A percentile compares a stretch with the other conserved stretches of the same genome.
Evolutionary conservation across 2,329 filamentous ascomycete species (phyloP).

Genomic region (Teratosphaeria nubilosa): DNA sequence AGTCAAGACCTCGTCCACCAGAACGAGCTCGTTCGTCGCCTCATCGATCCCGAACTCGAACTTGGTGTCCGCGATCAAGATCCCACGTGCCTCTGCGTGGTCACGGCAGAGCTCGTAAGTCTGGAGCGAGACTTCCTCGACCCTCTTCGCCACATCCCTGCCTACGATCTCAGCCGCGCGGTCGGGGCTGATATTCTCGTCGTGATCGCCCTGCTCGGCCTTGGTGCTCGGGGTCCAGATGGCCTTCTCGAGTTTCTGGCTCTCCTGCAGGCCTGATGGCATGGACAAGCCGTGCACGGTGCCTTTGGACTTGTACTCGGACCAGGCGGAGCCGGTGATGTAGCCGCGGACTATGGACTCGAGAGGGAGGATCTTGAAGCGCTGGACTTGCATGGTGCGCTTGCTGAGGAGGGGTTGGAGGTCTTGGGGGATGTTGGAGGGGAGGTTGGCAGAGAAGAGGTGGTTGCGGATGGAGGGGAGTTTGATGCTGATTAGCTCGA

Average conservation of each 20-base stretch:
- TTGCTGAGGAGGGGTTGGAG: constrained; percentile 35
- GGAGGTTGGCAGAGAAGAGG: constrained; percentile 50
- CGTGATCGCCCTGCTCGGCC: constrained; percentile 65
- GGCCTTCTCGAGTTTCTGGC: constrained; percentile 56
- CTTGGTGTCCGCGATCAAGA: constrained; percentile 70
- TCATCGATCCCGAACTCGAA: constrained; percentile 62
- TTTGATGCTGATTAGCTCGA: constrained; percentile 46
- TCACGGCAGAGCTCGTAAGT: constrained; percentile 53
- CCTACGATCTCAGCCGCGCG: constrained; percentile 54
- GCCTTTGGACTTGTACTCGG: constrained; percentile 61
- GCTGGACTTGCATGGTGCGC: constrained; percentile 68
- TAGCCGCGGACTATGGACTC: constrained; percentile 85
- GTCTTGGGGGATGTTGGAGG: constrained; percentile 35
- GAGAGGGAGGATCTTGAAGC: constrained; percentile 64
- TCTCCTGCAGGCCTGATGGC: constrained; percentile 58
- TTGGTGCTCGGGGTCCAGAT: constrained; percentile 80
- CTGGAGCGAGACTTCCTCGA: constrained; percentile 54
- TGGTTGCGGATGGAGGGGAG: constrained; percentile 54
- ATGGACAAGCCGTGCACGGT: constrained; percentile 72
- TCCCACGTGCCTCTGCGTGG: constrained; percentile 55
- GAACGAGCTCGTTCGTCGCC: constrained; percentile 55
- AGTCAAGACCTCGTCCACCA: constrained; percentile 78
- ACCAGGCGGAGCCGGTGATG: constrained; percentile 76
- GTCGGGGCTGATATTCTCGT: constrained; percentile 75
- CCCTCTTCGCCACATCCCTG: constrained; percentile 50